A percentile compares a stretch with the other conserved stretches of the same genome.
phyloP scores from a whole-genome alignment of 129 eudicot genomes.

The Flaveria trinervia region DNA sequence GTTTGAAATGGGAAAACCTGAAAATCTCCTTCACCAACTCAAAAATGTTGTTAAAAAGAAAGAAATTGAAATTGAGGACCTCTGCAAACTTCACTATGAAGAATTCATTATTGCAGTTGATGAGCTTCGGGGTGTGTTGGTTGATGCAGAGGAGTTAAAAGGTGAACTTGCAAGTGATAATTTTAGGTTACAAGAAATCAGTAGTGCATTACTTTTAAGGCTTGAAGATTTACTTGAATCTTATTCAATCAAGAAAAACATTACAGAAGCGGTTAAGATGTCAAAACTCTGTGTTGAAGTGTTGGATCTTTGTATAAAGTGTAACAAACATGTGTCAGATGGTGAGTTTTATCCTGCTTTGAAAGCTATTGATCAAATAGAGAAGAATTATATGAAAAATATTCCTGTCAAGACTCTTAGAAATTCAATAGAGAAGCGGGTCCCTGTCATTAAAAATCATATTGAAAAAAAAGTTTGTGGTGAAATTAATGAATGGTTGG shows the following conservation, averaged over 20 bases:
- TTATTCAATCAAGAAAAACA: constrained; percentile 68
- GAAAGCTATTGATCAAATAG: constrained; percentile 84
- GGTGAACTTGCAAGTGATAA: constrained; percentile 79
- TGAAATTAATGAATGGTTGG: constrained; percentile 90
- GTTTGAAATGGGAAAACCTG: constrained; percentile 79
- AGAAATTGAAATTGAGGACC: constrained; percentile 90
- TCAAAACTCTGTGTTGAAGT: constrained; percentile 59
- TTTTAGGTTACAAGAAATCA: constrained; percentile 76
- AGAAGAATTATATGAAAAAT: constrained; percentile 59
- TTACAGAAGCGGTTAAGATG: constrained; percentile 82
- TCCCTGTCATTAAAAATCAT: constrained; percentile 69
- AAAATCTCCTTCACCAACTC: constrained; percentile 67
- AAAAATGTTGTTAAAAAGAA: constrained; percentile 71
- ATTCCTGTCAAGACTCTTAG: constrained; percentile 66
- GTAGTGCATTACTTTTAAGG: constrained; percentile 58
- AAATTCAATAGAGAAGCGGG: constrained; percentile 53
- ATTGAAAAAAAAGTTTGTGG: constrained; percentile 70
- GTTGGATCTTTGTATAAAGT: constrained; percentile 84
- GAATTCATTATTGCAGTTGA: constrained; percentile 94
- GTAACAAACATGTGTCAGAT: constrained; percentile 77
- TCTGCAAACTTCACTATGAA: constrained; percentile 89
- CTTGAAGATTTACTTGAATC: constrained; percentile 84
- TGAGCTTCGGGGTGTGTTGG: constrained; percentile 93
- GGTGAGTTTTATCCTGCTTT: constrained; percentile 88
- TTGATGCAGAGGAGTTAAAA: constrained; percentile 95